These are phyloP conservation scores for Pseudocercospora fijiensis DNA, from an alignment of 2,329 filamentous ascomycete genomes.

Conservation along the genomic window DNA sequence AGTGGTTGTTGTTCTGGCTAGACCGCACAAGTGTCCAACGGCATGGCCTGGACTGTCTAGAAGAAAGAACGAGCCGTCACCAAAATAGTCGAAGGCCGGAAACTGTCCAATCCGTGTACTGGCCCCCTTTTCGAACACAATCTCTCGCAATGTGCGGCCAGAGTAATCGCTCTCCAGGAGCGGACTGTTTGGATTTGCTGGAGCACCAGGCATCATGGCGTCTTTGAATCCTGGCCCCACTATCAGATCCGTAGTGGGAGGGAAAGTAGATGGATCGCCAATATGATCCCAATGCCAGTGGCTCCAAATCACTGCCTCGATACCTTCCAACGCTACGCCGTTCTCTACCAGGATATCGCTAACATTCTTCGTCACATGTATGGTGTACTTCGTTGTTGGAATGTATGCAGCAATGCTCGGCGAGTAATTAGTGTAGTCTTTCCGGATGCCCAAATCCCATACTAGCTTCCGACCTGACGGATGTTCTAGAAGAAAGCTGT, in stretches of 20 bases:
- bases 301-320: slow-evolving; percentile 45
- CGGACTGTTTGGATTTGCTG: slow-evolving; percentile 28
- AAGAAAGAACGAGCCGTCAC: slow-evolving; percentile 57
- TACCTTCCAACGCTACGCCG: slow-evolving; percentile 32
- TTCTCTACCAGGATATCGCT: slow-evolving; percentile 37
- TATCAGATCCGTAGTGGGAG: slow-evolving; percentile 46
- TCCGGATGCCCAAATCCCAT: slow-evolving; percentile 2
- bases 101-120: slow-evolving; percentile 45
- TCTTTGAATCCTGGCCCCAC: slow-evolving; percentile 54
- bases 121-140: slow-evolving; percentile 34
- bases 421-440: neutral
- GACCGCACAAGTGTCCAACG: slow-evolving; percentile 49
- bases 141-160: slow-evolving; percentile 37
- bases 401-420: neutral
- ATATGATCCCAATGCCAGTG: slow-evolving; percentile 51
- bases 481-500: slow-evolving; percentile 4
- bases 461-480: neutral
- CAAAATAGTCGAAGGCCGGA: slow-evolving; percentile 53
- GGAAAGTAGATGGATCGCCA: slow-evolving; percentile 52
- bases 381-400: neutral
- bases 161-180: slow-evolving; percentile 8
- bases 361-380: slow-evolving; percentile 30
- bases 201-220: slow-evolving; percentile 49
- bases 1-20: slow-evolving; percentile 44
- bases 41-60: slow-evolving; percentile 55